phyloP scores from a whole-genome alignment of 306 rosid species.

The Cucurbita maxima region DNA sequence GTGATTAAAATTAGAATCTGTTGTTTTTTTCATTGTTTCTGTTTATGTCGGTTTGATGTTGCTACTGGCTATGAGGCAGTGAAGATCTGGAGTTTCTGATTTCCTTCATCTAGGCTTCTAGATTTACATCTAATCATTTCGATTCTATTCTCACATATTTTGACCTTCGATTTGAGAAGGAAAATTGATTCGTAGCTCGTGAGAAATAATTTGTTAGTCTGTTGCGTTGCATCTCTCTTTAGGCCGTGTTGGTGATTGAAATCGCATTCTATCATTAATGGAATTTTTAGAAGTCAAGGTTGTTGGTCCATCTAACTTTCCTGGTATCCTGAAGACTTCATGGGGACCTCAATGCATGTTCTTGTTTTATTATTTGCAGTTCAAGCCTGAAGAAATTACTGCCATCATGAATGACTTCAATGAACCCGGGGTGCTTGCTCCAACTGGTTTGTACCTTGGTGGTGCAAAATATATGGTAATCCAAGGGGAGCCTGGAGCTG shows the following conservation, averaged over 20 bases:
- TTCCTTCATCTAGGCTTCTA: not conserved
- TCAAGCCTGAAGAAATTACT: slow-evolving; percentile 42
- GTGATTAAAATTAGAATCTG: not conserved
- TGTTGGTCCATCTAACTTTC: not conserved
- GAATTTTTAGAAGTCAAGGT: not conserved
- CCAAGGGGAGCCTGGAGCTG: slow-evolving; percentile 56
- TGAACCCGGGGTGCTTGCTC: slow-evolving; percentile 64
- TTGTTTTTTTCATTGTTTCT: not conserved
- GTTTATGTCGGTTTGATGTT: not conserved
- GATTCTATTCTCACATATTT: too few relatives aligned
- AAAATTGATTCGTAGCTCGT: too few relatives aligned
- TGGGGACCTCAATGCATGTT: not conserved
- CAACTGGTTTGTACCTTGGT: slow-evolving; percentile 49
- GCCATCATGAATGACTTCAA: slow-evolving; percentile 34
- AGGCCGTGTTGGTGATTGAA: not conserved
- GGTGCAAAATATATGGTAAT: slow-evolving; percentile 63
- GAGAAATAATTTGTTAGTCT: not conserved
- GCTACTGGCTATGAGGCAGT: not conserved
- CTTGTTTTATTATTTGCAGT: slow-evolving; percentile 12
- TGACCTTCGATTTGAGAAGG: not conserved
- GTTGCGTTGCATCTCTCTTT: not conserved
- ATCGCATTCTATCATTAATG: not conserved
- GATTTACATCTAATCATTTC: too few relatives aligned
- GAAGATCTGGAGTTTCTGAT: slow-evolving; percentile 4
- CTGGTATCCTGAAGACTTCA: not conserved